These are phyloP conservation scores for Atractiella rhizophila DNA, from an alignment of 768 basidiomycete species.

Conservation along the genomic window DNA sequence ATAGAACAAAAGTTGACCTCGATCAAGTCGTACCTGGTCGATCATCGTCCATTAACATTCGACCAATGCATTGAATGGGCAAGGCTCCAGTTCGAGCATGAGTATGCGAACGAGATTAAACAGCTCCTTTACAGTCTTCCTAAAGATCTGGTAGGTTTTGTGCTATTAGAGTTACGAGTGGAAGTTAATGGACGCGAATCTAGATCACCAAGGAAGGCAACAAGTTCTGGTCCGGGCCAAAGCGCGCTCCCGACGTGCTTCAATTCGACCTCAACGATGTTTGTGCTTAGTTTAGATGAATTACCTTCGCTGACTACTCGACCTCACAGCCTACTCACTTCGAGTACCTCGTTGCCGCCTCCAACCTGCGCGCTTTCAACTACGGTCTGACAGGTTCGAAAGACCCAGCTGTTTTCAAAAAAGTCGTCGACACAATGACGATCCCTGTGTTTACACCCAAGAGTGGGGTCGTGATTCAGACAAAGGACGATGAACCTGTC, in stretches of 20 bases:
- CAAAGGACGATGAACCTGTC: slow-evolving; percentile 72
- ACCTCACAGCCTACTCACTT: slow-evolving; percentile 47
- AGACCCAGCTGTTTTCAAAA: slow-evolving; percentile 53
- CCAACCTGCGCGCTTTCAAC: slow-evolving; percentile 92
- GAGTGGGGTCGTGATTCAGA: slow-evolving; percentile 73
- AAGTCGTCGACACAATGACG: slow-evolving; percentile 51
- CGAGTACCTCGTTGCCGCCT: slow-evolving; percentile 66
- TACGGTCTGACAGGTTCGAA: slow-evolving; percentile 81
- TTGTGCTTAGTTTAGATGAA: neutral
- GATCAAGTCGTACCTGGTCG: slow-evolving; percentile 67
- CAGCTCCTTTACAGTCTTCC: slow-evolving; percentile 83
- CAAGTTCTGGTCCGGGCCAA: slow-evolving; percentile 97
- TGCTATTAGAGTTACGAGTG: neutral
- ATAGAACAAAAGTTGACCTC: slow-evolving; percentile 68
- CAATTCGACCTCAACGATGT: slow-evolving; percentile 68
- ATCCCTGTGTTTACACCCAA: slow-evolving; percentile 83
- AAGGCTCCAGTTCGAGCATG: slow-evolving; percentile 74
- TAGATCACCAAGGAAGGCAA: slow-evolving; percentile 57
- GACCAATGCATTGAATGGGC: slow-evolving; percentile 98
- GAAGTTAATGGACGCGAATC: neutral
- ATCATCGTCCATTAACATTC: slow-evolving; percentile 75
- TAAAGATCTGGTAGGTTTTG: slow-evolving; percentile 44
- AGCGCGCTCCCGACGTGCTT: slow-evolving; percentile 79
- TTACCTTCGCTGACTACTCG: slow-evolving; percentile 1
- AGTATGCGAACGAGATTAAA: slow-evolving; percentile 74